Base-by-base conservation (phyloP, 495 filamentous ascomycete species). In the Penicillium verhagenii region DNA sequence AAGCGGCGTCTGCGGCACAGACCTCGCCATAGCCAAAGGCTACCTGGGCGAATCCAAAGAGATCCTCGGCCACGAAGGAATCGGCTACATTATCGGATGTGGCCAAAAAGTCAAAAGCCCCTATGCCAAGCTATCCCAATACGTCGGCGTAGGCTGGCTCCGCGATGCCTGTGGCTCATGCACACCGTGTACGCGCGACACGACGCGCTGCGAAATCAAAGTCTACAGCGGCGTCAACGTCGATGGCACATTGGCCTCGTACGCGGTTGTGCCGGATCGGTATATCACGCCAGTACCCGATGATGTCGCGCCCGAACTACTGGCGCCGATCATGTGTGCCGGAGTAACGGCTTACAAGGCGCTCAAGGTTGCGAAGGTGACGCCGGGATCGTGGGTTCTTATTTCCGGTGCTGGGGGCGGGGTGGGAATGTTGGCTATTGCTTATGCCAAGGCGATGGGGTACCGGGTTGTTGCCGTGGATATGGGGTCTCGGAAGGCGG, bases 311-410 rank as follows among this genome's bases (percentile, higher is more conserved):
- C 6, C 10, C 21, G 50, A 52, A 21, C 7, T 25, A 26, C 8
- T 52, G 1, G 50, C 50, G 13, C 91, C 91, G 20, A 83, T 95
- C 43, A 81, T 96, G 11, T 94, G 90, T 66, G 91, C 90, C 50
- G 91, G 91, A 68, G 85, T 96, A 66, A 96, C 92, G 19, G 91
- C 94, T 58, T 96, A 96, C 79, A 96, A 95, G 74, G 92, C 89
- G 13, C 68, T 96, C 46, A 96, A 96, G 74, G 90, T 94, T 68
- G 89, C 88, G 2, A 83, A 83, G 10, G 85, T 77, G 0, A 73
- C 81, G 2, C 83, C 91, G 0, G 92, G 92, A 28, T 82, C 95
- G 70, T 86, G 79, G 19, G 85, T 96, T 10, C 91, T 89, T 57
- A 87, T 96, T 57, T 90, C 94, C 47, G 92, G 92, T 55, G 92